Evolutionary conservation across 768 basidiomycete species (phyloP).

Genomic region (Serendipita sp.): DNA sequence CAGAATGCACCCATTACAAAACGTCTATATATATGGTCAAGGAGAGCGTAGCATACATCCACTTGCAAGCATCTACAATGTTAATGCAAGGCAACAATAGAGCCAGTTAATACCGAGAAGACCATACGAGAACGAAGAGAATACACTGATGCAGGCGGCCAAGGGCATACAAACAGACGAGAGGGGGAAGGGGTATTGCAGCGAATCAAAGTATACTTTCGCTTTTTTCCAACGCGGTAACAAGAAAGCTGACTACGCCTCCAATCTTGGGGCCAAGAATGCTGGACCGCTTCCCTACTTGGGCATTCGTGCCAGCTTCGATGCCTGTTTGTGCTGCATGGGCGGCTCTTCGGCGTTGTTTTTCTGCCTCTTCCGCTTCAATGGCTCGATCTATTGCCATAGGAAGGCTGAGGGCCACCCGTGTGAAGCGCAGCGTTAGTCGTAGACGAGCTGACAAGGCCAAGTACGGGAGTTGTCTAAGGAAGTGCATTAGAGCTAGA

Average conservation of each 20-base stretch:
- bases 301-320: slow-evolving; percentile 1
- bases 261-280: slow-evolving; percentile 9
- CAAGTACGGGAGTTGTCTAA: slow-evolving; percentile 49
- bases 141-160: not conserved
- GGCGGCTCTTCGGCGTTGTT: not conserved
- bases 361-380: slow-evolving; percentile 22
- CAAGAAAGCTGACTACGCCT: slow-evolving; percentile 10
- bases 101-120: not conserved
- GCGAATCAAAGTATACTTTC: slow-evolving; percentile 9
- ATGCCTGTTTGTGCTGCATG: not conserved
- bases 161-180: not conserved
- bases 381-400: slow-evolving; percentile 59
- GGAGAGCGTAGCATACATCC: not conserved
- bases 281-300: slow-evolving; percentile 9
- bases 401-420: slow-evolving; percentile 61
- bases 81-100: too few relatives aligned
- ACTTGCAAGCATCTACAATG: not conserved
- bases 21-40: not conserved
- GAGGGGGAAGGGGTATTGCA: not conserved
- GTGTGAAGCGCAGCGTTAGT: slow-evolving; percentile 58
- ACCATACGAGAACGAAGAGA: not conserved
- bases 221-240: slow-evolving; percentile 11
- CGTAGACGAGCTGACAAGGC: slow-evolving; percentile 63
- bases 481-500: not conserved
- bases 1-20: not conserved